Evolutionary conservation across 148 eudicot genomes (phyloP), one percentile per base, ranked within the genome.

Genomic region (Vaccinium macrocarpon): DNA sequence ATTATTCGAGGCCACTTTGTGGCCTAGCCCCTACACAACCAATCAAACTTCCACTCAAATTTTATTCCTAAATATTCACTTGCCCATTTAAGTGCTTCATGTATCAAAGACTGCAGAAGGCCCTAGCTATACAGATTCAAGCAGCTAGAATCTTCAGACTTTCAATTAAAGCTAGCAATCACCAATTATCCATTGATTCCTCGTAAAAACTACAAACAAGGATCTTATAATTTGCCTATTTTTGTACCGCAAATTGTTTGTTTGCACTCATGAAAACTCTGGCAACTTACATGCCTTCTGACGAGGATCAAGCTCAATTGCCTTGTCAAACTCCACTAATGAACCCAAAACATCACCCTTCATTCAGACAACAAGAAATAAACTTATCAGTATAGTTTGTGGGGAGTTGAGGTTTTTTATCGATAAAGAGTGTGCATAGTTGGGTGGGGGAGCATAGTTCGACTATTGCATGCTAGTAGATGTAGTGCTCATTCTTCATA

Each of bases 281-380:
- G 74, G 61, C n/a, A 57, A 88, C 98, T 78, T 90, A 96, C 99
- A 96, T 88, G 98, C 95, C 91, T 94, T 93, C 80, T 94, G 99
- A 64, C 99, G 96, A 85, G 95, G 94, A 90, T 96, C 97, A 83
- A 94, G 99, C 86, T 91, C 91, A 70, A 92, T 96, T 83, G 98
- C 96, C 79, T 86, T 92, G 82, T 94, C 98, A 82, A 96, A 96
- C 86, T 96, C 98, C 51, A 76, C 88, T 75, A 96, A 53, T 5
- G 99, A 94, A 19, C 98, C 99, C 71, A 46, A 78, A 62, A 96
- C 98, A 91, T 96, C 97, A 81, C 98, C 99, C 99, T 95, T 89
- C 87, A 84, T 59, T 19, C 51, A 82, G 53, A 57, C 46, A 23
- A 83, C 66, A 61, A 61, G 10, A 61, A 61, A 61, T 61, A 61